Conservation (phyloP, 2,329 filamentous ascomycete species). For the Mollisiaceae sp. region DNA sequence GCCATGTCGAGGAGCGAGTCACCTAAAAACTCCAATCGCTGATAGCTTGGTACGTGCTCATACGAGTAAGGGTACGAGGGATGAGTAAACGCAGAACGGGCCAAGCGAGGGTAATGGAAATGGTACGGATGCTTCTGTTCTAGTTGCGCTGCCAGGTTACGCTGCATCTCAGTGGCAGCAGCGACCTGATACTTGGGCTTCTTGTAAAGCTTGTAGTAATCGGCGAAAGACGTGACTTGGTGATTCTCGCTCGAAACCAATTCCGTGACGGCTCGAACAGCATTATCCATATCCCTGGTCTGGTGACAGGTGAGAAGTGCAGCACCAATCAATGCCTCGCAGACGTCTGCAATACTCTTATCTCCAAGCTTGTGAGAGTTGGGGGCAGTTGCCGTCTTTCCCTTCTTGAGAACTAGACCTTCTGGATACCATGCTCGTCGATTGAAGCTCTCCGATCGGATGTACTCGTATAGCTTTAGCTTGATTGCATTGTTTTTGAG, state of each 20-base stretch:
- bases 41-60: conserved; percentile 84
- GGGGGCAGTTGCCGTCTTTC: conserved; percentile 65
- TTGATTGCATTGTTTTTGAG: conserved; percentile 78
- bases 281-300: conserved; percentile 56
- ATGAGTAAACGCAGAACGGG: conserved; percentile 87
- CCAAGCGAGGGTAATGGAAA: conserved; percentile 77
- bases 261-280: conserved; percentile 66
- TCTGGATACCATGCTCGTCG: conserved; percentile 84
- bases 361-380: conserved; percentile 74
- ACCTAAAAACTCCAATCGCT: conserved; percentile 89
- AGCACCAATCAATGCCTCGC: conserved; percentile 91
- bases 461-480: conserved; percentile 71
- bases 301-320: conserved; percentile 61
- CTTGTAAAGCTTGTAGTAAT: conserved; percentile 74
- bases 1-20: conserved; percentile 88
- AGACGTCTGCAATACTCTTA: conserved; percentile 93
- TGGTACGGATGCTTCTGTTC: conserved; percentile 60
- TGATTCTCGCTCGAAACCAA: conserved; percentile 76
- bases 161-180: conserved; percentile 67
- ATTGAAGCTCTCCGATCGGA: conserved; percentile 83
- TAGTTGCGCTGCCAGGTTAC: conserved; percentile 70
- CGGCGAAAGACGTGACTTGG: conserved; percentile 67
- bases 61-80: conserved; percentile 78
- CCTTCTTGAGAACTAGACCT: conserved; percentile 72
- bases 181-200: conserved; percentile 73